Conservation (phyloP, 2,329 filamentous ascomycete genomes). For the Stagonosporopsis chrysanthemi region DNA sequence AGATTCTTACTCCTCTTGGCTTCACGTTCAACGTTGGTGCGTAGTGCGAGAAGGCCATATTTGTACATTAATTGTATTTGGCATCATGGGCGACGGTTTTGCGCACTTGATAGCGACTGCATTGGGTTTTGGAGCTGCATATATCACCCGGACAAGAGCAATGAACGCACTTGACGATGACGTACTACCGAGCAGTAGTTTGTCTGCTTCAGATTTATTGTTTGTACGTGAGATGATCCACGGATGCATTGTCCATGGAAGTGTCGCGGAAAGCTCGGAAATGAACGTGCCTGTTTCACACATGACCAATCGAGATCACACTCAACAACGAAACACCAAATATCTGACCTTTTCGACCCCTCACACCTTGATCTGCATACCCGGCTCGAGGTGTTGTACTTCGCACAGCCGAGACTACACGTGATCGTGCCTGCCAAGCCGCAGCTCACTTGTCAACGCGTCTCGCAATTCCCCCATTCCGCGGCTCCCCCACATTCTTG, state of each 20-base stretch:
- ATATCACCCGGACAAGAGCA: slow-evolving; percentile 13
- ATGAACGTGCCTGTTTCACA: slow-evolving; percentile 13
- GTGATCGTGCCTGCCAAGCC: slow-evolving; percentile 17
- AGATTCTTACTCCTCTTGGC: slow-evolving; percentile 67
- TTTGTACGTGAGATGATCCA: not conserved
- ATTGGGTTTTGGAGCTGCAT: slow-evolving; percentile 17
- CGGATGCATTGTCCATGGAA: not conserved
- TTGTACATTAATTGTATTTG: slow-evolving; percentile 21
- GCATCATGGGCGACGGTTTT: slow-evolving; percentile 18
- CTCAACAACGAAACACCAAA: not conserved
- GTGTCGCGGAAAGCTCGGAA: slow-evolving; percentile 8
- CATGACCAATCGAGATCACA: not conserved
- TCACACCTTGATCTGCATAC: not conserved
- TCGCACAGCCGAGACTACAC: not conserved
- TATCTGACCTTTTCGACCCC: not conserved
- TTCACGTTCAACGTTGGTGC: slow-evolving; percentile 34
- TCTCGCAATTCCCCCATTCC: slow-evolving; percentile 6
- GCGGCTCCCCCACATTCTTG: slow-evolving; percentile 11
- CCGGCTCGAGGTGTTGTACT: not conserved
- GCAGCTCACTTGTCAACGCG: not conserved
- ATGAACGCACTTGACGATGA: slow-evolving; percentile 17
- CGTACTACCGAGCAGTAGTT: too few species aligned
- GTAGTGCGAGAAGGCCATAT: slow-evolving; percentile 8
- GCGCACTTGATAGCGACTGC: slow-evolving; percentile 21
- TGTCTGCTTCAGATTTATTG: not conserved